Percentiles rank a stretch among this genome's conserved stretches.
phyloP scores from a whole-genome alignment of 129 eudicot species.

The Tagetes patula region DNA sequence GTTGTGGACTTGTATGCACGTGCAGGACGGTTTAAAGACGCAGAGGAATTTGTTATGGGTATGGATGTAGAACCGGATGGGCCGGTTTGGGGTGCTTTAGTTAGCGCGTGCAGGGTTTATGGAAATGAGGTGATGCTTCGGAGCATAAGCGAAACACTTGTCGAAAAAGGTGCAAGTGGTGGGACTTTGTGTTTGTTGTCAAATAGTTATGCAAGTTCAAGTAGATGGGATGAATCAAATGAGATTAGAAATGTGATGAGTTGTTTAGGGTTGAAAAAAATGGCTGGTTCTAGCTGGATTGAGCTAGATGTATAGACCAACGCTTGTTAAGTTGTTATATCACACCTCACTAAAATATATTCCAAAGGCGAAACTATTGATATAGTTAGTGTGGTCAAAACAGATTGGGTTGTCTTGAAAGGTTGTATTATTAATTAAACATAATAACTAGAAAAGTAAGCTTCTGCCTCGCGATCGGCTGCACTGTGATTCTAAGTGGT shows the following conservation, averaged over 20 bases:
- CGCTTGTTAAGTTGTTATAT: not conserved
- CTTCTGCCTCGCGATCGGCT: no score
- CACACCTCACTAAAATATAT: no score
- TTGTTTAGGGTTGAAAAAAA: slow-evolving; percentile 32
- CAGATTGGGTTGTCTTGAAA: no score
- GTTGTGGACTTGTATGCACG: slow-evolving; percentile 45
- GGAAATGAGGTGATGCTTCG: slow-evolving; percentile 37
- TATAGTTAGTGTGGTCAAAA: no score
- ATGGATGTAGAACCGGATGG: slow-evolving; percentile 35
- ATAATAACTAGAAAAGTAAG: no score
- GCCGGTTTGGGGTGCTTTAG: slow-evolving; percentile 37
- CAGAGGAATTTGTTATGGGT: slow-evolving; percentile 34
- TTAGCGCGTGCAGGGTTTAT: slow-evolving; percentile 37
- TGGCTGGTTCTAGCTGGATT: slow-evolving; percentile 37
- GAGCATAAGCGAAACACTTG: slow-evolving; percentile 14
- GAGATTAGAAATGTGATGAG: slow-evolving; percentile 34
- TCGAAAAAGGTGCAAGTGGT: slow-evolving; percentile 26
- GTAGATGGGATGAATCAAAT: slow-evolving; percentile 39
- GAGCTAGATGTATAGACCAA: slow-evolving; percentile 32
- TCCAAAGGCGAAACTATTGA: no score
- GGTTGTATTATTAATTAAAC: no score
- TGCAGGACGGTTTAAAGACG: slow-evolving; percentile 37
- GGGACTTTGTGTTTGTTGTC: slow-evolving; percentile 38
- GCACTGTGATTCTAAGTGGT: no score
- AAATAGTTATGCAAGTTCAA: slow-evolving; percentile 38